Percentiles rank a stretch among this genome's conserved stretches.
These are phyloP conservation scores for Cystofilobasidium macerans DNA, from an alignment of 768 basidiomycete species.

Conservation along the genomic window DNA sequence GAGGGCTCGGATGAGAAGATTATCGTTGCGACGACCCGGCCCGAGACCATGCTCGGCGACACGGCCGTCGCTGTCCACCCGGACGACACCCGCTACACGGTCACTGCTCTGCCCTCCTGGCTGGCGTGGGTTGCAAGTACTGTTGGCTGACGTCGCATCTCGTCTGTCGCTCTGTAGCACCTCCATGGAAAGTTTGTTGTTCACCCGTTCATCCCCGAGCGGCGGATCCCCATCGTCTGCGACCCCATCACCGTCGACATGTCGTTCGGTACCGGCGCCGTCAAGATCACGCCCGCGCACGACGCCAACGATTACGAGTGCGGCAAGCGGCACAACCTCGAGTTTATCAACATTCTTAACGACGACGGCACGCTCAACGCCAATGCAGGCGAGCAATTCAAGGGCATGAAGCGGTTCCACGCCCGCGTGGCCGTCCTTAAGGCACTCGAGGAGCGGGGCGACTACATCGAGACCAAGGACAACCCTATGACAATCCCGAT, in stretches of 20 bases:
- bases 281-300: conserved; percentile 97
- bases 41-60: conserved; percentile 97
- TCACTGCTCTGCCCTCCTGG: not conserved
- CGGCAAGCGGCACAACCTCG: conserved; percentile 70
- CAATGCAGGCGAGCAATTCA: conserved; percentile 69
- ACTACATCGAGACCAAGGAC: conserved; percentile 83
- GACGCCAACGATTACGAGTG: conserved; percentile 96
- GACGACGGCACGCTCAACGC: conserved; percentile 93
- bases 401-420: conserved; percentile 98
- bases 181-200: conserved; percentile 82
- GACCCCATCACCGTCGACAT: conserved; percentile 81
- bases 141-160: not conserved
- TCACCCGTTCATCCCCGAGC: conserved; percentile 73
- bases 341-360: conserved; percentile 88
- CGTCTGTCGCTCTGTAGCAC: conserved; percentile 46
- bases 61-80: conserved; percentile 95
- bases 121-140: not conserved
- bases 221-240: conserved; percentile 75
- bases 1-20: conserved; percentile 82
- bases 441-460: conserved; percentile 66
- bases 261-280: conserved; percentile 93
- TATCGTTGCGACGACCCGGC: conserved; percentile 90
- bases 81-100: conserved; percentile 71
- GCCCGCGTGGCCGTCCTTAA: conserved; percentile 73
- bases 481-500: conserved; percentile 96